Percentiles rank a stretch among this genome's conserved stretches.
These are phyloP conservation scores for Pseudognaphalium luteoalbum DNA, from an alignment of 129 eudicot species.

Conservation along the genomic window DNA sequence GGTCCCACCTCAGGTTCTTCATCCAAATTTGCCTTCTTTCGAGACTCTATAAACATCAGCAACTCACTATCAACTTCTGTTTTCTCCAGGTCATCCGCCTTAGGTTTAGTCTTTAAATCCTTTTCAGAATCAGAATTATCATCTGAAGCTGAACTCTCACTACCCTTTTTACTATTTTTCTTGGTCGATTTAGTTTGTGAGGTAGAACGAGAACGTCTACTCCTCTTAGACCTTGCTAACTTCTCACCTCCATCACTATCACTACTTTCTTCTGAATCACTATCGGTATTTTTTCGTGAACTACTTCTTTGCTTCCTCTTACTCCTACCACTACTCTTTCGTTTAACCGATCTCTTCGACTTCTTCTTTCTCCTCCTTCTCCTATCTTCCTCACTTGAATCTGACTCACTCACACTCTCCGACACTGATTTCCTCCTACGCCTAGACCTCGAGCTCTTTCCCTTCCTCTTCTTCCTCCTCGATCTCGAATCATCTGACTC, in stretches of 20 bases:
- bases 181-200: constrained; percentile 44
- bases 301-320: constrained; percentile 47
- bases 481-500: constrained; percentile 42
- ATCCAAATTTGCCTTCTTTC: constrained; percentile 53
- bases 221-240: constrained; percentile 37
- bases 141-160: constrained; percentile 36
- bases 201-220: constrained; percentile 14
- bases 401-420: constrained; percentile 49
- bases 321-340: constrained; percentile 38
- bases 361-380: constrained; percentile 28
- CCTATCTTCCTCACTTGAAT: constrained; percentile 45
- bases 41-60: constrained; percentile 58
- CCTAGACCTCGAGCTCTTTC: constrained; percentile 40
- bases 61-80: constrained; percentile 40
- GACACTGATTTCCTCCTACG: constrained; percentile 40
- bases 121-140: constrained; percentile 39
- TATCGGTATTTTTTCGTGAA: constrained; percentile 38
- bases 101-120: constrained; percentile 25
- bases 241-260: constrained; percentile 43
- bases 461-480: constrained; percentile 37
- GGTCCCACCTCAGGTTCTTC: constrained; percentile 83
- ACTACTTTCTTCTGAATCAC: constrained; percentile 41
- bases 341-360: constrained; percentile 28
- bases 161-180: constrained; percentile 45
- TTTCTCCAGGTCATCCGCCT: constrained; percentile 39